These are phyloP conservation scores for Lavandula angustifolia DNA, from an alignment of 257 asterid species.

Conservation along the genomic window DNA sequence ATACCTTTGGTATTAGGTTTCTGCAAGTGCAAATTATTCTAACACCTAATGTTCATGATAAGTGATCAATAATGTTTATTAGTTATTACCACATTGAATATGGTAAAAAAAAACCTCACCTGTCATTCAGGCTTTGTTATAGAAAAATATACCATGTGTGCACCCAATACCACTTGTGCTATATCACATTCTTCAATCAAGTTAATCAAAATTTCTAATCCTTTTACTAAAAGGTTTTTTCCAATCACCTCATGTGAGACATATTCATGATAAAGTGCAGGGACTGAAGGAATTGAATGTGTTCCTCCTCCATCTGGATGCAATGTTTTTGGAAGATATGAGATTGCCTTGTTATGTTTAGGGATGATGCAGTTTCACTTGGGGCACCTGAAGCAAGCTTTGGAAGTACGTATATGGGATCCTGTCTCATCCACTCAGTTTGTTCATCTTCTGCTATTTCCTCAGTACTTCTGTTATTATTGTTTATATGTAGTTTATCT, in stretches of 20 bases:
- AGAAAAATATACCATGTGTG: neutral
- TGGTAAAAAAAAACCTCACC: neutral
- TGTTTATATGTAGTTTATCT: slow-evolving; percentile 14
- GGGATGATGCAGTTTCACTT: slow-evolving; percentile 97
- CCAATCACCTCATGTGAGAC: slow-evolving; percentile 40
- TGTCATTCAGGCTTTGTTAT: neutral
- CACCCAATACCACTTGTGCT: neutral
- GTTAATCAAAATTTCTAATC: slow-evolving; percentile 3
- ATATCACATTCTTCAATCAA: slow-evolving; percentile 2
- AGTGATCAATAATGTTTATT: slow-evolving; percentile 8
- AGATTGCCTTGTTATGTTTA: slow-evolving; percentile 81
- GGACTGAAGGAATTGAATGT: slow-evolving; percentile 89
- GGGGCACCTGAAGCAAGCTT: slow-evolving; percentile 90
- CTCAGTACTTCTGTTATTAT: slow-evolving; percentile 18
- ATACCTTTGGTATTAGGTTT: slow-evolving; percentile 3
- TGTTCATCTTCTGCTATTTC: slow-evolving; percentile 28
- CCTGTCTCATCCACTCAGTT: slow-evolving; percentile 13
- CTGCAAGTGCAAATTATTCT: slow-evolving; percentile 1
- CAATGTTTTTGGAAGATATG: slow-evolving; percentile 78
- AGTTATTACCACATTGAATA: neutral
- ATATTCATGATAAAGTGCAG: slow-evolving; percentile 83
- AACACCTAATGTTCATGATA: neutral
- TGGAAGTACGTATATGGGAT: slow-evolving; percentile 62
- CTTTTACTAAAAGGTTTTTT: neutral
- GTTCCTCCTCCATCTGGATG: slow-evolving; percentile 64